These are phyloP conservation scores for Paramecium caudatum DNA, from an alignment of 73 alveolate species.

Conservation along the genomic window DNA sequence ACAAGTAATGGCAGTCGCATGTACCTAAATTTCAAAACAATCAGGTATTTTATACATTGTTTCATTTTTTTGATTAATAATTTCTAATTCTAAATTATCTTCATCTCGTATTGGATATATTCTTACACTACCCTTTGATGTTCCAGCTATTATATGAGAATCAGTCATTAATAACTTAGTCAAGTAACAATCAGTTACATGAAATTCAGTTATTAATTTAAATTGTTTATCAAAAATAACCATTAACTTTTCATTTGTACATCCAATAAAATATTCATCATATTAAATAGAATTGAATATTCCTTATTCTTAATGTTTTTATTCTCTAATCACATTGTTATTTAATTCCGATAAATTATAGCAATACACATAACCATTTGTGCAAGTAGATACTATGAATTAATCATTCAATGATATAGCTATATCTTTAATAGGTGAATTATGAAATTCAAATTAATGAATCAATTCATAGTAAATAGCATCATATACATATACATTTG, in stretches of 20 bases:
- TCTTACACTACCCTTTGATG: constrained; percentile 73
- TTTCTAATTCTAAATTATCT: constrained; percentile 70
- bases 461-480: constrained; percentile 71
- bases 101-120: constrained; percentile 72
- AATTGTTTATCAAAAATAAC: constrained; percentile 59
- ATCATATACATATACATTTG: constrained; percentile 61
- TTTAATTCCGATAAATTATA: constrained; percentile 60
- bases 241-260: constrained; percentile 73
- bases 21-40: constrained; percentile 63
- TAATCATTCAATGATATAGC: constrained; percentile 70
- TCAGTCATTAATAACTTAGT: constrained; percentile 69
- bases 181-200: constrained; percentile 70
- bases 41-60: constrained; percentile 71
- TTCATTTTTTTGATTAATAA: constrained; percentile 40
- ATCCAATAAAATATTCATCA: constrained; percentile 69
- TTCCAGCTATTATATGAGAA: constrained; percentile 58
- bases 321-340: constrained; percentile 42
- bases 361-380: constrained; percentile 76
- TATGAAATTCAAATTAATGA: constrained; percentile 71
- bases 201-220: constrained; percentile 69
- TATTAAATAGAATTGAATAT: constrained; percentile 70
- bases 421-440: constrained; percentile 73
- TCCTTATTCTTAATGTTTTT: constrained; percentile 70
- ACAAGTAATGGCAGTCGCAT: constrained; percentile 72
- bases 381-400: constrained; percentile 71